Conservation (phyloP, 768 basidiomycete species). For the Kwoniella sp. region DNA sequence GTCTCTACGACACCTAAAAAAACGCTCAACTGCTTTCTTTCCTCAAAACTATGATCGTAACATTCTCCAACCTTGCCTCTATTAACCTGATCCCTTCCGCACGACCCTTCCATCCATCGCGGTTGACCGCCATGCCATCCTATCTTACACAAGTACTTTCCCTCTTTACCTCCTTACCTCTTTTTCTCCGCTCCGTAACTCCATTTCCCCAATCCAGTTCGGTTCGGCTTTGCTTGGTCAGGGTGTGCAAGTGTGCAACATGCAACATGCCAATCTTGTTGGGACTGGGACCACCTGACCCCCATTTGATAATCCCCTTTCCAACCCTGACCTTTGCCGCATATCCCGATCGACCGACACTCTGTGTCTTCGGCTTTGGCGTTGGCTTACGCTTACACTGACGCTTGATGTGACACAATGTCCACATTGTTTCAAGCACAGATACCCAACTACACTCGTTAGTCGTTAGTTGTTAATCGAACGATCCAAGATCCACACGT, state of each 20-base stretch:
- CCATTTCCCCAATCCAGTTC: too few species aligned
- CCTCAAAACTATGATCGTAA: too few species aligned
- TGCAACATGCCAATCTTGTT: too few species aligned
- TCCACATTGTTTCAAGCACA: not conserved
- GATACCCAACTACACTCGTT: not conserved
- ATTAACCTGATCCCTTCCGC: not conserved
- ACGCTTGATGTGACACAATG: not conserved
- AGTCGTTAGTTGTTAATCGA: not conserved
- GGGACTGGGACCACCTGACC: not conserved
- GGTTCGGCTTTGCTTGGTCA: too few species aligned
- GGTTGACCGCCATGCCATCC: not conserved
- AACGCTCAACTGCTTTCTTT: too few species aligned
- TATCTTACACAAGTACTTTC: not conserved
- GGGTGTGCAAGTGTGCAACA: too few species aligned
- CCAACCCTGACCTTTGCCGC: not conserved
- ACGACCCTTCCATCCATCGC: not conserved
- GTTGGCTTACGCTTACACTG: not conserved
- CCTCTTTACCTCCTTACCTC: too few species aligned
- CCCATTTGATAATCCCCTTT: not conserved
- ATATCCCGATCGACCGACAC: not conserved
- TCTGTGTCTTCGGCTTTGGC: not conserved
- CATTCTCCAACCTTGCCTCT: not conserved
- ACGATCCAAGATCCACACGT: not conserved
- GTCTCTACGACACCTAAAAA: too few species aligned
- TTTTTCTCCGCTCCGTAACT: too few species aligned